These are phyloP conservation scores for Tricholoma hemisulphureum DNA, from an alignment of 768 basidiomycete species.

Conservation along the genomic window DNA sequence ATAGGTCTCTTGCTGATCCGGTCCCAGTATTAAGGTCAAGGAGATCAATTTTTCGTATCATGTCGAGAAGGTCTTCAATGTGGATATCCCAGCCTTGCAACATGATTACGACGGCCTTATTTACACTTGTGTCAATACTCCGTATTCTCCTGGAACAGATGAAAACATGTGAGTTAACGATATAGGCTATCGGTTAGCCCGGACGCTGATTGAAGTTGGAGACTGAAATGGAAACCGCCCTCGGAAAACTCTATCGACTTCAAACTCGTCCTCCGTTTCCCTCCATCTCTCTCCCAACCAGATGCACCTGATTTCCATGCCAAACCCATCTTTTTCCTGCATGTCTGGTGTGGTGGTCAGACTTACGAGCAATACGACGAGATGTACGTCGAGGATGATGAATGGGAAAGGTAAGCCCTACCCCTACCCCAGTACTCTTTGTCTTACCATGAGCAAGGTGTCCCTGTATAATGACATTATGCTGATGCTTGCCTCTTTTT, in stretches of 20 bases:
- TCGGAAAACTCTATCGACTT: constrained; percentile 98
- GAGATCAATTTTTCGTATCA: constrained; percentile 84
- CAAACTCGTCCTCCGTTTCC: constrained; percentile 92
- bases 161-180: constrained; percentile 66
- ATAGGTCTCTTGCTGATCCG: constrained; percentile 2
- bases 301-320: constrained; percentile 72
- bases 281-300: constrained; percentile 53
- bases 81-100: constrained; percentile 80
- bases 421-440: constrained; percentile 6
- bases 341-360: constrained; percentile 79
- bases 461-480: constrained; percentile 3
- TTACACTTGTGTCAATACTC: constrained; percentile 86
- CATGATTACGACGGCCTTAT: constrained; percentile 97
- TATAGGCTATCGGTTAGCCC: not conserved
- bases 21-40: constrained; percentile 78
- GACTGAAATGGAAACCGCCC: constrained; percentile 98
- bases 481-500: constrained; percentile 7
- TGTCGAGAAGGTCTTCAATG: constrained; percentile 79
- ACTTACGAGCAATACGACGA: constrained; percentile 83
- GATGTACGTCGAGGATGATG: constrained; percentile 81
- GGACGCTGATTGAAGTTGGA: constrained; percentile 29
- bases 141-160: constrained; percentile 86
- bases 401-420: constrained; percentile 84
- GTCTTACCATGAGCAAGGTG: constrained; percentile 12
- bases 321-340: constrained; percentile 83